Base-by-base conservation (phyloP, 2,329 filamentous ascomycete species). In the Fusarium pseudocircinatum region DNA sequence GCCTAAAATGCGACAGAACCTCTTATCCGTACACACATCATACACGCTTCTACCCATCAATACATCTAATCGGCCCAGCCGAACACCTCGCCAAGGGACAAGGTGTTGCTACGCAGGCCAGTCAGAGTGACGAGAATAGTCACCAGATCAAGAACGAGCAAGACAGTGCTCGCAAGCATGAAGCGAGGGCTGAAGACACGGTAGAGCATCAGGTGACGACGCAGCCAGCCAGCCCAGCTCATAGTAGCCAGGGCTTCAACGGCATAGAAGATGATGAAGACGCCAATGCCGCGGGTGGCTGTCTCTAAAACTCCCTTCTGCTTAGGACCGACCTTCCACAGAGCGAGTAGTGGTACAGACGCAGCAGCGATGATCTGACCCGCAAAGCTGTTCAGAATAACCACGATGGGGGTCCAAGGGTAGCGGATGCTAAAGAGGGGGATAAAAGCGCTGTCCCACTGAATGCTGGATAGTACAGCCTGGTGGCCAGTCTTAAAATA, bases 401-500 rank as follows among this genome's bases (percentile, higher is more conserved):
- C 90, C 30, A 96, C 86, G 5, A 98, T 79, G 0, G 95, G 95
- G 0, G 91, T 93, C 93, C 94, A 98, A 2, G 96, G 96, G 83
- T 99, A 98, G 64, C 90, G 89, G 72, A 99, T 90, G 11, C 89
- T 90, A 66, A 92, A 90, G 13, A 98, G 87, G 0, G 96, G 93
- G 74, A 99, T 94, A 83, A 99, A 99, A 7, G 95, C 96, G 26
- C 90, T 90, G 83, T 99, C 96, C 96, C 96, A 99, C 80, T 99
- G 96, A 79, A 99, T 96, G 74, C 91, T 94, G 75, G 92, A 89
- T 30, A 97, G 88, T 0, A 91, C 93, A 18, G 96, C 96, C 83
- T 98, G 96, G 82, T 99, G 96, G 69, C 96, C 96, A 0, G 96
- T 99, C 80, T 97, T 98, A 90, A 99, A 99, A 86, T 92, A 99